These are phyloP conservation scores for Penicillium sp. DNA, from an alignment of 2,329 filamentous ascomycete genomes.

Conservation along the genomic window DNA sequence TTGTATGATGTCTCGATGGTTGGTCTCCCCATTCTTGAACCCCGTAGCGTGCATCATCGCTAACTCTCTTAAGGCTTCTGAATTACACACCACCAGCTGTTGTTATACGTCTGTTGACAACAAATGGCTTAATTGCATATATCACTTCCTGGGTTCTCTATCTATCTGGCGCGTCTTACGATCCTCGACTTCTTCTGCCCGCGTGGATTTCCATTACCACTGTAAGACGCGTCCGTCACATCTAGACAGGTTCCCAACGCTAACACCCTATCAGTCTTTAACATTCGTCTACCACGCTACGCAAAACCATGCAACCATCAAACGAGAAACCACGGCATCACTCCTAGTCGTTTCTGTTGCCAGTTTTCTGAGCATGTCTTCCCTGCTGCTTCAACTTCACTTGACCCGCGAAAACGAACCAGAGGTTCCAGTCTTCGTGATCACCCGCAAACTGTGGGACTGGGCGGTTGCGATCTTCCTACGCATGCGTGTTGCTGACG, in stretches of 20 bases:
- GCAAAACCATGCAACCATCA: slow-evolving; percentile 73
- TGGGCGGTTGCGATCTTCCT: slow-evolving; percentile 34
- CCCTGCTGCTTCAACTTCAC: slow-evolving; percentile 64
- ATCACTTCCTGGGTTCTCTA: slow-evolving; percentile 68
- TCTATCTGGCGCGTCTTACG: slow-evolving; percentile 64
- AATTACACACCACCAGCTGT: slow-evolving; percentile 76
- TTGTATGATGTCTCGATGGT: slow-evolving; percentile 80
- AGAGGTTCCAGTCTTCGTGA: slow-evolving; percentile 54
- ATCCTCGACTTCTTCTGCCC: slow-evolving; percentile 66
- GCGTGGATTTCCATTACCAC: slow-evolving; percentile 76
- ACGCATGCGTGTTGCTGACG: slow-evolving; percentile 34
- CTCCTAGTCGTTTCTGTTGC: slow-evolving; percentile 71
- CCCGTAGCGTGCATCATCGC: neutral
- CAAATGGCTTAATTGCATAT: slow-evolving; percentile 70
- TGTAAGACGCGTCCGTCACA: slow-evolving; percentile 41
- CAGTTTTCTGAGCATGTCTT: slow-evolving; percentile 70
- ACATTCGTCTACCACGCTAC: slow-evolving; percentile 72
- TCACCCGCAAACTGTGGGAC: slow-evolving; percentile 44
- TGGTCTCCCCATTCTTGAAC: slow-evolving; percentile 24
- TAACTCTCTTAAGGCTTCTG: slow-evolving; percentile 60
- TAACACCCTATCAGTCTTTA: slow-evolving; percentile 52
- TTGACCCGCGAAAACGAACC: slow-evolving; percentile 58
- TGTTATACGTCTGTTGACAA: slow-evolving; percentile 71
- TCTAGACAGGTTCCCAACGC: neutral
- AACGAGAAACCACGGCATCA: slow-evolving; percentile 73